These are phyloP conservation scores for Escallonia herrerae DNA, from an alignment of 129 eudicot genomes.

Conservation along the genomic window DNA sequence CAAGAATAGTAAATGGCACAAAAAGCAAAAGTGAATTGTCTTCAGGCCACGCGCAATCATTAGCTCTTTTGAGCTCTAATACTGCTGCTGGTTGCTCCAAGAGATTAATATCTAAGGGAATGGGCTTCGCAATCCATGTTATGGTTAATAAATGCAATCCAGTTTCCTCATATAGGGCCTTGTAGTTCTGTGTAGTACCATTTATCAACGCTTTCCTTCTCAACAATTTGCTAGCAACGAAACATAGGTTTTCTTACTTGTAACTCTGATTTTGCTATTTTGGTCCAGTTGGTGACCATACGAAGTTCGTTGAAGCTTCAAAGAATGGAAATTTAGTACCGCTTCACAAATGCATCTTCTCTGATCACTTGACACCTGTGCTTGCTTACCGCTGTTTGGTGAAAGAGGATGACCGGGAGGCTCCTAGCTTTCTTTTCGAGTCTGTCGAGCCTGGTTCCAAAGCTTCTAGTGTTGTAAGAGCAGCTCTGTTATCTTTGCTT, in stretches of 20 bases:
- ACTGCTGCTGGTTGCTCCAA: no score
- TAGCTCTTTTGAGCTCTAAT: no score
- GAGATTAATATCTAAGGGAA: no score
- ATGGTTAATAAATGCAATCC: no score
- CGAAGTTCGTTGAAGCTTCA: constrained; percentile 63
- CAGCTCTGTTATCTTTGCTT: background rate
- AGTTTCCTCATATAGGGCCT: no score
- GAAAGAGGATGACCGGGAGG: constrained; percentile 72
- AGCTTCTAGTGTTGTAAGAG: constrained; percentile 64
- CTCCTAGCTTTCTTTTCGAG: constrained; percentile 90
- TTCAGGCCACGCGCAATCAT: no score
- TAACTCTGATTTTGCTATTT: constrained; percentile 3
- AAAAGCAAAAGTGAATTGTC: no score
- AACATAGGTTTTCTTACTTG: background rate
- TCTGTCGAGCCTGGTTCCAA: constrained; percentile 75
- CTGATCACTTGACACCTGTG: constrained; percentile 96
- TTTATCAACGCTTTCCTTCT: no score
- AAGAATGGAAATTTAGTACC: constrained; percentile 71
- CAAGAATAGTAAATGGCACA: no score
- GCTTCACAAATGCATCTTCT: constrained; percentile 53
- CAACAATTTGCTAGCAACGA: no score
- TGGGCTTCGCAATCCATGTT: no score
- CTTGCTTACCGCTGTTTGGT: constrained; percentile 92
- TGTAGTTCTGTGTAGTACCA: no score
- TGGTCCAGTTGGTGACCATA: constrained; percentile 41